phyloP scores from a whole-genome alignment of 2,329 filamentous ascomycete species.

The Corniculantispora saksenae region DNA sequence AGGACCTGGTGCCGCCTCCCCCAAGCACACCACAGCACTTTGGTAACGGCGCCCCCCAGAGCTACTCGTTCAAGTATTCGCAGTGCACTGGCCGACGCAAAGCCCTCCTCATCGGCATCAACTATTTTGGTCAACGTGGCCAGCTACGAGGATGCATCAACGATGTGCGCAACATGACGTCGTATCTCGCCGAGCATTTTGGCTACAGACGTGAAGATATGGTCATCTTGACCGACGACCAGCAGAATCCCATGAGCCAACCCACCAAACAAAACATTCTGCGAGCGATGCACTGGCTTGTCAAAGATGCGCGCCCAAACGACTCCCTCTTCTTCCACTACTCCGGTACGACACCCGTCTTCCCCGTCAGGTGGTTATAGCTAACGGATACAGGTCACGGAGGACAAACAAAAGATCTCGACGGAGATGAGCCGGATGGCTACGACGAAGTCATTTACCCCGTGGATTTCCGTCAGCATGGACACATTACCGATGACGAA shows the following conservation, averaged over 20 bases:
- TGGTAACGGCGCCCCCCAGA: constrained; percentile 75
- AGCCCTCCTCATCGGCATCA: constrained; percentile 90
- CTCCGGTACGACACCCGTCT: constrained; percentile 63
- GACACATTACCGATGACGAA: constrained; percentile 81
- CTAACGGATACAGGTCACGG: constrained; percentile 60
- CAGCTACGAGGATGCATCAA: constrained; percentile 94
- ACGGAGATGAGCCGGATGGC: constrained; percentile 79
- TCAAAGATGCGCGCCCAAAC: constrained; percentile 88
- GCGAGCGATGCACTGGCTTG: constrained; percentile 95
- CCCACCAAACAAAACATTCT: constrained; percentile 95
- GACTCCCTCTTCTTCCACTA: constrained; percentile 98
- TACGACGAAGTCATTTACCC: constrained; percentile 85
- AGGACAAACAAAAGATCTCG: constrained; percentile 77
- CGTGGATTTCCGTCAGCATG: constrained; percentile 76
- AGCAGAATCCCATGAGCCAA: constrained; percentile 96
- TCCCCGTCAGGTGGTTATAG: constrained; percentile 2
- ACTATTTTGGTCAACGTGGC: constrained; percentile 91
- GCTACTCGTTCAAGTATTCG: constrained; percentile 88
- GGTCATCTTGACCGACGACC: constrained; percentile 94
- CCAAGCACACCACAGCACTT: constrained; percentile 70
- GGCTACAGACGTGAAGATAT: constrained; percentile 94
- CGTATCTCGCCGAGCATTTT: constrained; percentile 84
- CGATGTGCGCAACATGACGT: constrained; percentile 95
- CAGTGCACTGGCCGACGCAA: constrained; percentile 87
- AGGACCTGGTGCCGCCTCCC: constrained; percentile 64